Evolutionary conservation across 306 rosid genomes (phyloP).

Genomic region (Comarum palustre): DNA sequence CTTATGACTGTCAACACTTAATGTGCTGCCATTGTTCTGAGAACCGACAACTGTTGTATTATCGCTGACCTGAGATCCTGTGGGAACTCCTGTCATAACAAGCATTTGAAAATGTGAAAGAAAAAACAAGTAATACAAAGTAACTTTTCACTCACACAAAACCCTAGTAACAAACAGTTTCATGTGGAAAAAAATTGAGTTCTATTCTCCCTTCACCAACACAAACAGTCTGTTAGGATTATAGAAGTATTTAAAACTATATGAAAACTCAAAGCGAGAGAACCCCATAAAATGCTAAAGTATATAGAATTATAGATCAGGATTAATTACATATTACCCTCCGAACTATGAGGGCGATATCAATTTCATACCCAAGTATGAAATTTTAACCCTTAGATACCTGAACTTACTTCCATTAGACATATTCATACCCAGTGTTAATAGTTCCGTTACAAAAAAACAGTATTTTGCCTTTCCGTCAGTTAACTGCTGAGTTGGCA

Average conservation of each 20-base stretch:
- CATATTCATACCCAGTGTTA: too few species aligned
- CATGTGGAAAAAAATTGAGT: not conserved
- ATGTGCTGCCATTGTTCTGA: slow-evolving; percentile 8
- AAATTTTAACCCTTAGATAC: too few species aligned
- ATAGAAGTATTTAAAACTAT: not conserved
- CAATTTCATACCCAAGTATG: too few species aligned
- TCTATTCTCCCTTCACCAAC: not conserved
- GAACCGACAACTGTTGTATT: not conserved
- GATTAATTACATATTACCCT: too few species aligned
- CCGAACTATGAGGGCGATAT: too few species aligned
- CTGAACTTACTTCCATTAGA: too few species aligned
- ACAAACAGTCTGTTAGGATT: not conserved
- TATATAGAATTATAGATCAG: too few species aligned
- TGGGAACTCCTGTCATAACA: slow-evolving; percentile 5
- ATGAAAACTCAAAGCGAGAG: not conserved
- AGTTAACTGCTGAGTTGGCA: too few species aligned
- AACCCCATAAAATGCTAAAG: not conserved
- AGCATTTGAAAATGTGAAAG: not conserved
- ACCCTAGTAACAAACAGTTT: not conserved
- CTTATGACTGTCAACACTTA: slow-evolving; percentile 5
- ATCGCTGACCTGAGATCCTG: slow-evolving; percentile 20
- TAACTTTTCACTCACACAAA: not conserved
- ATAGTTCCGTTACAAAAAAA: too few species aligned
- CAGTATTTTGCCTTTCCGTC: too few species aligned
- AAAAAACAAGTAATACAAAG: not conserved